These are phyloP conservation scores for Wallemia ichthyophaga DNA, from an alignment of 1,284 basidiomycete genomes.

Conservation along the genomic window DNA sequence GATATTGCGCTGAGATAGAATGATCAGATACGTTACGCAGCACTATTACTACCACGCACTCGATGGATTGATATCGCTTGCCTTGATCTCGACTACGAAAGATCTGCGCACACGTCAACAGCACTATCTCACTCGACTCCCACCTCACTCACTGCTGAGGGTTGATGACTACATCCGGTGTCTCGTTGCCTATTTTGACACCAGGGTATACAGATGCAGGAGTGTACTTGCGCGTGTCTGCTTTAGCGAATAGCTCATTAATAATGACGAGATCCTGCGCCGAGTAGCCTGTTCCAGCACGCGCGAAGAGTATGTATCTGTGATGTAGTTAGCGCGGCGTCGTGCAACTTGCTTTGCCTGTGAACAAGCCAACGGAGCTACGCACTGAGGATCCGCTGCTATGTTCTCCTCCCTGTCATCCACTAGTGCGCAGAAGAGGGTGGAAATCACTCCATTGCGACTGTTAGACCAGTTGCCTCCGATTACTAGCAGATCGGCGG, in stretches of 20 bases:
- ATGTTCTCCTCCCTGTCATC: slow-evolving; percentile 25
- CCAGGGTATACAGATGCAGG: background rate
- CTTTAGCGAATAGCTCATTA: slow-evolving; percentile 11
- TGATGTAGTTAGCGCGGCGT: too few species aligned
- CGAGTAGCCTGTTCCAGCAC: background rate
- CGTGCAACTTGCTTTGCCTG: too few species aligned
- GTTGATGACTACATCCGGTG: slow-evolving; percentile 17
- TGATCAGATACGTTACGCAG: background rate
- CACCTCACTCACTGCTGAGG: slow-evolving; percentile 13
- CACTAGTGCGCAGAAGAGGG: slow-evolving; percentile 39
- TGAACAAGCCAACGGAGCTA: too few species aligned
- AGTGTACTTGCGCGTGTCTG: slow-evolving; percentile 12
- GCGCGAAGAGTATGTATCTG: background rate
- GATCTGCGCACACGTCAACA: slow-evolving; percentile 25
- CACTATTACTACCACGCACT: slow-evolving; percentile 22
- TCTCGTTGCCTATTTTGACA: slow-evolving; percentile 3
- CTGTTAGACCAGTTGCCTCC: slow-evolving; percentile 25
- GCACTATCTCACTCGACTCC: slow-evolving; percentile 22
- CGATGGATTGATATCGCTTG: slow-evolving; percentile 47
- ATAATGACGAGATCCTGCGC: slow-evolving; percentile 16
- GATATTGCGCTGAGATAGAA: background rate
- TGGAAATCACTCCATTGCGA: slow-evolving; percentile 47
- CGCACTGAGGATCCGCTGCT: background rate
- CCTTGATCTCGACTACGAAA: slow-evolving; percentile 65
- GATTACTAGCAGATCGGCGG: slow-evolving; percentile 59